These are phyloP conservation scores for Tolypocladium tundrense DNA, from an alignment of 2,329 filamentous ascomycete genomes.

Conservation along the genomic window DNA sequence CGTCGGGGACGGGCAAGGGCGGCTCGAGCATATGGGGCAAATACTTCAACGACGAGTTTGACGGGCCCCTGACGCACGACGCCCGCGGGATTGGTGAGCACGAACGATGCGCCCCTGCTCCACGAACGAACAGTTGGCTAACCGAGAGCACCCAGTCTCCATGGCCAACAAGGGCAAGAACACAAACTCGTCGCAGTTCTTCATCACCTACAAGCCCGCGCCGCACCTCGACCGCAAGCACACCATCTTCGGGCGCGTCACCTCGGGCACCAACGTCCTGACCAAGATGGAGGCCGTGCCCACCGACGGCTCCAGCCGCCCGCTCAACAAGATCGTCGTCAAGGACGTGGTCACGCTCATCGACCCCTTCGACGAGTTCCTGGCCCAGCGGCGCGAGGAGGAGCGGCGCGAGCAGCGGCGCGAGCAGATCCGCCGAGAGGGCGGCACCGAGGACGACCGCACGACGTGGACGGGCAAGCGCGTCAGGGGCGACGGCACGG, in stretches of 20 bases:
- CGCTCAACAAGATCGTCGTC: slow-evolving; percentile 69
- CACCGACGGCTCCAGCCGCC: slow-evolving; percentile 65
- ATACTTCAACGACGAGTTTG: slow-evolving; percentile 88
- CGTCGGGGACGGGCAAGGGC: slow-evolving; percentile 84
- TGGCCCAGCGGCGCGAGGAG: slow-evolving; percentile 59
- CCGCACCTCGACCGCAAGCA: slow-evolving; percentile 90
- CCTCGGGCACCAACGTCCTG: slow-evolving; percentile 64
- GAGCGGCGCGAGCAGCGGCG: slow-evolving; percentile 48
- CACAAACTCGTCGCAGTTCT: slow-evolving; percentile 91
- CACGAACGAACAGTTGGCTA: not conserved
- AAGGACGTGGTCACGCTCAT: slow-evolving; percentile 77
- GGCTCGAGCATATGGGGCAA: slow-evolving; percentile 88
- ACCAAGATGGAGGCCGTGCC: slow-evolving; percentile 67
- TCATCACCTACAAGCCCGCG: slow-evolving; percentile 78
- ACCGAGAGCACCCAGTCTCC: slow-evolving; percentile 31
- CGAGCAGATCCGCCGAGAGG: slow-evolving; percentile 51
- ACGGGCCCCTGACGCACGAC: slow-evolving; percentile 79
- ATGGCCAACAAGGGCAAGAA: slow-evolving; percentile 99
- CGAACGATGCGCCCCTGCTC: not conserved
- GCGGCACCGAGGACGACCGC: slow-evolving; percentile 76
- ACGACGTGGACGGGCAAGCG: slow-evolving; percentile 96
- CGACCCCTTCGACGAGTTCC: slow-evolving; percentile 91
- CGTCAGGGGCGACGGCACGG: slow-evolving; percentile 57
- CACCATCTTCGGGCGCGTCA: slow-evolving; percentile 86
- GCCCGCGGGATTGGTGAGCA: slow-evolving; percentile 52